Base-by-base conservation (phyloP, 306 rosid genomes). In the Trifolium fragiferum region DNA sequence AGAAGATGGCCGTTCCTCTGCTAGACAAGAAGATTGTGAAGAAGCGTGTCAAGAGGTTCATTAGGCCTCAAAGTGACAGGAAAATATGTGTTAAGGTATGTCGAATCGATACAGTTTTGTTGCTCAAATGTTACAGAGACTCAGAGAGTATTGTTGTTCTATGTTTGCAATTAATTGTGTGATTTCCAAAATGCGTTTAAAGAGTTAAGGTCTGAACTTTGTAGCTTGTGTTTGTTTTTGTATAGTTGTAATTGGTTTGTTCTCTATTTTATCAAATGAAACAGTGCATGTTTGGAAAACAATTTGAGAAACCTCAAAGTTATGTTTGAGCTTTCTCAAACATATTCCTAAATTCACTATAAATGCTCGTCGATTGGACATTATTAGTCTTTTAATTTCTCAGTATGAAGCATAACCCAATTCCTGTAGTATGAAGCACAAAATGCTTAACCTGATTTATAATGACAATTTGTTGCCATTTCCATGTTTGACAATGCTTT, bases 11-110 rank as follows among this genome's bases (percentile, higher is more conserved):
- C 1, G 89, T 83, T 74, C 92, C 92, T 16, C 44, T 88, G 81
- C 70, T 88, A 40, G 83, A 73, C 70, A 88, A 88, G 82, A 83
- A 79, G 73, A 83, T 88, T 68, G 86, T 88, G 59, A 88, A 88
- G 92, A 88, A 88, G 89, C 92, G 88, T 35, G 85, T 79, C 70
- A 83, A 82, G 78, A 69, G 82, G 67, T 88, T 88, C 76, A 83
- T 79, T 78, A 77, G 89, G 85, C 92, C 89, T 32, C 92, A 88
- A 43, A 54, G 89, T 53, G 89, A 88, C 82, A 53, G 89, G 53
- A 88, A 82, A 77, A 79, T 79, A 18, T 85, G 82, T 44, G 92
- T 88, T 3, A 83, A 85, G 89, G 92, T 85, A 79, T 37, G 37
- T n/a, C n/a, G n/a, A n/a, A n/a, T 41, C 14, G 2, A 15, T 9